Evolutionary conservation across 2,329 filamentous ascomycete species (phyloP).

Genomic region (Apiospora pterosperma): DNA sequence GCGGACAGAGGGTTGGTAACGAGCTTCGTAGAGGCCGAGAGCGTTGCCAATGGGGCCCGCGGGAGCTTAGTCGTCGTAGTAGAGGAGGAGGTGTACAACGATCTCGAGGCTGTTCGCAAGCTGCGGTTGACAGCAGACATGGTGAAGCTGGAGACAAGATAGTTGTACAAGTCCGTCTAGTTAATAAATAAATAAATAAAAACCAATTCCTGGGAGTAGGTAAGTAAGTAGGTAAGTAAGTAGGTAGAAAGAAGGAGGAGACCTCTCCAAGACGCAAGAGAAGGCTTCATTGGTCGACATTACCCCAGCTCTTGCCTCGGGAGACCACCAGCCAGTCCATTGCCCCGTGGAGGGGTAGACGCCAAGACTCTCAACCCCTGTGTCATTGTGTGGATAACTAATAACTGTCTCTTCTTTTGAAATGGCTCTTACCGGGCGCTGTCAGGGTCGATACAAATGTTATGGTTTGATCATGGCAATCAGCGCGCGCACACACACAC

Average conservation of each 20-base stretch:
- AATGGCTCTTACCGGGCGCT: no score
- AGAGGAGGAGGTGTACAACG: slow-evolving; percentile 44
- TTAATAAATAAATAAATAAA: neutral
- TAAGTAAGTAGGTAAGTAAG: no score
- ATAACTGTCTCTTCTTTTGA: no score
- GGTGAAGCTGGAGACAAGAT: neutral
- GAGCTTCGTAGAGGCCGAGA: slow-evolving; percentile 22
- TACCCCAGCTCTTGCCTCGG: slow-evolving; percentile 2
- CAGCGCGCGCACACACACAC: neutral
- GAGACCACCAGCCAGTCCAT: neutral
- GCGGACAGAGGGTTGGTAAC: slow-evolving; percentile 17
- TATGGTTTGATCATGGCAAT: neutral
- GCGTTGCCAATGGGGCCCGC: slow-evolving; percentile 30
- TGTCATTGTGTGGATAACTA: no score
- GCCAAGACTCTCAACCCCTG: no score
- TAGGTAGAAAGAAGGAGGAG: neutral
- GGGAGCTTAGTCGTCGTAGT: slow-evolving; percentile 17
- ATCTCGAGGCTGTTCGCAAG: slow-evolving; percentile 52
- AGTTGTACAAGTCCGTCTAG: neutral
- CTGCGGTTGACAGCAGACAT: slow-evolving; percentile 56
- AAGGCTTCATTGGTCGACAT: neutral
- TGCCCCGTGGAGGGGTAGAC: no score
- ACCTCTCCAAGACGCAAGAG: neutral
- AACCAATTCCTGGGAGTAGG: neutral
- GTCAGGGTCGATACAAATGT: no score